Conservation (phyloP, 1,139 yeast genomes). For the Pichia sp. region DNA sequence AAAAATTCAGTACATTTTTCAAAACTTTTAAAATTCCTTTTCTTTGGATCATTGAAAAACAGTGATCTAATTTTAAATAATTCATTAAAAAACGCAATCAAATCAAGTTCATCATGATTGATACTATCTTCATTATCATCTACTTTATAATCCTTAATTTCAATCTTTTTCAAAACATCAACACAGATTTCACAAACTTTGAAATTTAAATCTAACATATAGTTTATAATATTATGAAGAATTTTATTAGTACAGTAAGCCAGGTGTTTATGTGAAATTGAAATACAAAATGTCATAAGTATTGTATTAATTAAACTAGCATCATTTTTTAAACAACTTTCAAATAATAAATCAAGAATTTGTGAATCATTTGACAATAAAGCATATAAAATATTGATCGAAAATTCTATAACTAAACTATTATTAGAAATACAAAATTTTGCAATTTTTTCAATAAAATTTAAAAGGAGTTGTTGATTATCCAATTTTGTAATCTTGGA, state of each 20-base stretch:
- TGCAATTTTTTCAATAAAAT: conserved; percentile 4
- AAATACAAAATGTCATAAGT: conserved; percentile 11
- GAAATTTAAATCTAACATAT: conserved; percentile 4
- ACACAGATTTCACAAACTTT: conserved; percentile 8
- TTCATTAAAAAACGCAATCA: conserved; percentile 7
- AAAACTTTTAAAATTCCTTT: conserved; percentile 9
- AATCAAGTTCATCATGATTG: conserved; percentile 1
- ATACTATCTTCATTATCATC: neutral
- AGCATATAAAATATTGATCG: conserved; percentile 4
- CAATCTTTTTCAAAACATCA: conserved; percentile 3
- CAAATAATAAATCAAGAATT: neutral
- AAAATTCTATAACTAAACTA: conserved; percentile 2
- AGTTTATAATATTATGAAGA: neutral
- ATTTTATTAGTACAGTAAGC: neutral
- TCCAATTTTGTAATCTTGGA: neutral
- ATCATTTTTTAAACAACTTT: neutral
- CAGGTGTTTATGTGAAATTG: neutral
- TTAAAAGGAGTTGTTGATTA: neutral
- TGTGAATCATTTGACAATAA: conserved; percentile 1
- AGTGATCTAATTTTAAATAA: conserved; percentile 6
- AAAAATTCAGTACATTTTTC: conserved; percentile 15
- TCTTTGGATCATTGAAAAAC: conserved; percentile 6
- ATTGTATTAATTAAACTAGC: conserved; percentile 7
- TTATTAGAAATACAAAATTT: conserved; percentile 4
- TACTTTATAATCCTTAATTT: conserved; percentile 1